These are phyloP conservation scores for Alliaria petiolata DNA, from an alignment of 345 rosid genomes.

Conservation along the genomic window DNA sequence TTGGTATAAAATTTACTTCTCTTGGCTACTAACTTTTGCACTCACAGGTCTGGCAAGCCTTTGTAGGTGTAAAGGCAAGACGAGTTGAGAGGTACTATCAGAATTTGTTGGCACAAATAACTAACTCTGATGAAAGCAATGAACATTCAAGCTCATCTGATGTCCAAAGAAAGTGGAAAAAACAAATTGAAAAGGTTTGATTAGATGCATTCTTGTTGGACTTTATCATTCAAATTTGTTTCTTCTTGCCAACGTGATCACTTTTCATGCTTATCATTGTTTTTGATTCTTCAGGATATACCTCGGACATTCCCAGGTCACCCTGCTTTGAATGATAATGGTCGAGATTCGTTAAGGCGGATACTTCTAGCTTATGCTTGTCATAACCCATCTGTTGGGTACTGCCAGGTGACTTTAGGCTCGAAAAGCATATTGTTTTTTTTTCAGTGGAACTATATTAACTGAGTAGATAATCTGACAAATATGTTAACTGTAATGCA, in stretches of 20 bases:
- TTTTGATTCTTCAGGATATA: slow-evolving; percentile 62
- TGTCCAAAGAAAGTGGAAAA: slow-evolving; percentile 59
- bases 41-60: slow-evolving; percentile 92
- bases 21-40: slow-evolving; percentile 21
- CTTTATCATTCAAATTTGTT: slow-evolving; percentile 50
- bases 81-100: slow-evolving; percentile 75
- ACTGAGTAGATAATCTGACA: neutral
- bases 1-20: neutral
- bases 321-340: slow-evolving; percentile 86
- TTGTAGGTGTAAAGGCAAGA: slow-evolving; percentile 85
- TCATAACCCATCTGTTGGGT: slow-evolving; percentile 95
- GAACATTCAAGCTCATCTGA: slow-evolving; percentile 38
- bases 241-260: too few species aligned
- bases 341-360: slow-evolving; percentile 87
- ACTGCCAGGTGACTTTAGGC: slow-evolving; percentile 78
- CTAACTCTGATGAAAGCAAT: slow-evolving; percentile 40
- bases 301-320: slow-evolving; percentile 97
- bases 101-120: slow-evolving; percentile 62
- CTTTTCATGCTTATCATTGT: slow-evolving; percentile 31
- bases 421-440: neutral
- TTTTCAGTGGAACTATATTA: neutral
- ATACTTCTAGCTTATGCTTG: slow-evolving; percentile 84
- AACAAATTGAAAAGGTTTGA: slow-evolving; percentile 96
- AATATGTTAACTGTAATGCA: neutral
- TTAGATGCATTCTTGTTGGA: slow-evolving; percentile 51